Base-by-base conservation (phyloP, 345 rosid species). In the Eutrema heterophyllum region DNA sequence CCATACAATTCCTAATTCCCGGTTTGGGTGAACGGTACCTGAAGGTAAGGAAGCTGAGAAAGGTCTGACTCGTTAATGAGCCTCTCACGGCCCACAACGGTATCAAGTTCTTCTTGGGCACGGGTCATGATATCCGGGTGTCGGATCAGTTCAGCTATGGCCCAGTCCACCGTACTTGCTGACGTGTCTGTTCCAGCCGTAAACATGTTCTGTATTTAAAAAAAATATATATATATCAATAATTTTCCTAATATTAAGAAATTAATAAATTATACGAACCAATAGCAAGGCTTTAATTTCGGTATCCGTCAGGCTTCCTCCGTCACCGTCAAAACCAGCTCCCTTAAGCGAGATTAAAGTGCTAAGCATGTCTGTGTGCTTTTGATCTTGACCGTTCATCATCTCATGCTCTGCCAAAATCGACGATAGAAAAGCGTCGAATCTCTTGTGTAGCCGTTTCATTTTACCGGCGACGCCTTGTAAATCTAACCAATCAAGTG, bases 101-200 rank as follows among this genome's bases (percentile, higher is more conserved):
- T 67, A 77, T 94, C 93, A 14, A 91, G 72, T 68, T 94, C 98
- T 44, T 67, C 32, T 60, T 71, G 84, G 77, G 83, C 85, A 39
- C 56, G 80, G 48, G 73, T 75, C 62, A 88, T 48, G 64, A 84
- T 80, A 3, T 68, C 53, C 1, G 97, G 98, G 61, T 91, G 92
- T 12, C 97, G 86, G 8, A 94, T 84, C 0, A 94, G 76, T 40
- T 94, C 98, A 0, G 98, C 91, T 21, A 91, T 82, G 48, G 93
- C 95, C 98, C 98, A 94, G 21, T 94, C 98, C 18, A 83, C 84
- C 0, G 98, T 94, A 74, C 96, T 87, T 5, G 96, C 84, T n/a
- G 97, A 80, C 45, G 98, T 94, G 83, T 94, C 98, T 0, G 98
- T 94, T 1, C 97, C 98, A 2, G 98, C 97, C 0, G 90, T 78